phyloP scores from a whole-genome alignment of 2,329 filamentous ascomycete species.

The Akanthomyces lecanii region DNA sequence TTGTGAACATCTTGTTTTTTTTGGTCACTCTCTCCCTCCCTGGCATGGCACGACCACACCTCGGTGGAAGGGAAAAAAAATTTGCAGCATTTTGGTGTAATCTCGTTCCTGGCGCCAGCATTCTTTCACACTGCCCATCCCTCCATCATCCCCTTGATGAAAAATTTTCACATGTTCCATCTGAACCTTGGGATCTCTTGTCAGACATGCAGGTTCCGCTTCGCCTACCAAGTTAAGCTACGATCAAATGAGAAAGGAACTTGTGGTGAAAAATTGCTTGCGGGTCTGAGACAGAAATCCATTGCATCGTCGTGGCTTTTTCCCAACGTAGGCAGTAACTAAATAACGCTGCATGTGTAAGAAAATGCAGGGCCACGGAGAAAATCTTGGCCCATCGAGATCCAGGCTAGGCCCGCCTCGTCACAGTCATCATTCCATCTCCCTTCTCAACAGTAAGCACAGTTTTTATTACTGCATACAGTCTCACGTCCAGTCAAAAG shows the following conservation, averaged over 20 bases:
- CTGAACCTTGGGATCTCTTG: neutral
- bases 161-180: neutral
- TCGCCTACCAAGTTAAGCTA: too few relatives aligned
- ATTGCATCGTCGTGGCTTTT: neutral
- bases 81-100: neutral
- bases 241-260: neutral
- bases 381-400: neutral
- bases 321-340: too few relatives aligned
- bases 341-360: too few relatives aligned
- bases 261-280: neutral
- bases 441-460: neutral
- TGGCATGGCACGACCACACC: too few relatives aligned
- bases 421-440: conserved; percentile 11
- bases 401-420: neutral
- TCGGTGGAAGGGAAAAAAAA: too few relatives aligned
- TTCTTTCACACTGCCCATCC: too few relatives aligned
- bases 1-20: neutral
- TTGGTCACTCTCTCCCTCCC: neutral
- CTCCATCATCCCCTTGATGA: neutral
- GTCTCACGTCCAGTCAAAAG: neutral
- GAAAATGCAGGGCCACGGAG: too few relatives aligned
- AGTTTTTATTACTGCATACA: neutral
- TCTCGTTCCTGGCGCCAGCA: too few relatives aligned
- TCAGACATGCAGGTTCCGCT: conserved; percentile 4
- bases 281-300: neutral